Conservation (phyloP, 192 early-diverging fungal species). For the Linnemannia schmuckeri region DNA sequence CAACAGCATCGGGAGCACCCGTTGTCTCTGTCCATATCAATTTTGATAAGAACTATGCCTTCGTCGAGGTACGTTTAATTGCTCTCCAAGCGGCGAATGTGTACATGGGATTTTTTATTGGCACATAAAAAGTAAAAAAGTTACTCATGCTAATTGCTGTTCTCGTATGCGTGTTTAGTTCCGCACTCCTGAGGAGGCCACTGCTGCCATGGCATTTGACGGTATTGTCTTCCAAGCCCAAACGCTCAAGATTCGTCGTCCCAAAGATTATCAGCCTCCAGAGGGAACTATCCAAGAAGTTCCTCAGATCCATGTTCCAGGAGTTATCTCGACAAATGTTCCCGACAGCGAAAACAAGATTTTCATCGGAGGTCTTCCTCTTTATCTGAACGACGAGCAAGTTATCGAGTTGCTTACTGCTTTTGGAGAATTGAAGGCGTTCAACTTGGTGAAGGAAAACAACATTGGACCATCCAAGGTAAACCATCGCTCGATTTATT, state of each 20-base stretch:
- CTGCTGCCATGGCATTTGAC: conserved; percentile 93
- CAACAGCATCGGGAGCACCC: conserved; percentile 75
- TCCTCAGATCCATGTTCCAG: conserved; percentile 76
- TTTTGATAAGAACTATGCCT: conserved; percentile 95
- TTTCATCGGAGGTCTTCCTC: conserved; percentile 93
- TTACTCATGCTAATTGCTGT: neutral
- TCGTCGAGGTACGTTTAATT: conserved; percentile 82
- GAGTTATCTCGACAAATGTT: conserved; percentile 90
- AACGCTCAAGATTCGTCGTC: conserved; percentile 90
- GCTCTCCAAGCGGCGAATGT: neutral
- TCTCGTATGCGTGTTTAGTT: conserved; percentile 68
- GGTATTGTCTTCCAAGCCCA: conserved; percentile 88
- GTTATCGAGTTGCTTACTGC: conserved; percentile 93
- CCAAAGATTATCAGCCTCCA: conserved; percentile 90
- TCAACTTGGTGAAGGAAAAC: conserved; percentile 93
- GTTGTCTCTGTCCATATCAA: conserved; percentile 90
- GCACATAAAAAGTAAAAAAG: neutral
- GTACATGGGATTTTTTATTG: neutral
- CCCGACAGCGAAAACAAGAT: conserved; percentile 94
- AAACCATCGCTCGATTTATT: neutral
- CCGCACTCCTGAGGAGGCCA: conserved; percentile 88
- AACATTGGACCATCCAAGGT: conserved; percentile 82
- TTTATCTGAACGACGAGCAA: conserved; percentile 91
- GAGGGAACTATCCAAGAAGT: conserved; percentile 63
- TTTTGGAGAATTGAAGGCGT: conserved; percentile 93